These are phyloP conservation scores for Niveomyces coronatus DNA, from an alignment of 2,329 filamentous ascomycete genomes.

Conservation along the genomic window DNA sequence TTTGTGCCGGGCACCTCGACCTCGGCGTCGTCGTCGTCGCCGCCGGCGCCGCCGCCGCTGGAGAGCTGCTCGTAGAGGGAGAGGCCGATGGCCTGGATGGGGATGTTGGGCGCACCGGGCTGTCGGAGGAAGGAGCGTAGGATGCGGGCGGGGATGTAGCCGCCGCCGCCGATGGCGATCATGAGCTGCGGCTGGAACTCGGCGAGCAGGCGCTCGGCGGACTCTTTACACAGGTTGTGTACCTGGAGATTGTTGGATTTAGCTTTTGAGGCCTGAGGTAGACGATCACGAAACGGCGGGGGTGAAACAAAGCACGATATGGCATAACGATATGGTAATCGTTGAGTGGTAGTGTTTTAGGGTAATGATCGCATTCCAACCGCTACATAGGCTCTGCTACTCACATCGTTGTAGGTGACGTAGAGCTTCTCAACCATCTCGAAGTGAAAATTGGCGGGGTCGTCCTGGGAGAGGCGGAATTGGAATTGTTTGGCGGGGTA, in stretches of 20 bases:
- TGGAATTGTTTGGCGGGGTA: slow-evolving; percentile 13
- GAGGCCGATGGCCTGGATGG: slow-evolving; percentile 96
- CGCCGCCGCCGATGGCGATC: slow-evolving; percentile 95
- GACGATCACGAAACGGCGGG: too few relatives aligned
- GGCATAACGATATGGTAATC: too few relatives aligned
- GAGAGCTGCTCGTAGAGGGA: slow-evolving; percentile 91
- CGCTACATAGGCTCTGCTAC: slow-evolving; percentile 17
- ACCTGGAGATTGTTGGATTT: slow-evolving; percentile 45
- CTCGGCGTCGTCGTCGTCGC: slow-evolving; percentile 38
- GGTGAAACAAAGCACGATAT: too few relatives aligned
- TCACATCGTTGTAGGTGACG: slow-evolving; percentile 85
- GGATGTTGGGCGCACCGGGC: slow-evolving; percentile 81
- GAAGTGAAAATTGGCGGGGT: too few relatives aligned
- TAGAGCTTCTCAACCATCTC: slow-evolving; percentile 79
- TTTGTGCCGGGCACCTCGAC: slow-evolving; percentile 76
- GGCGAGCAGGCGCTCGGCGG: slow-evolving; percentile 70
- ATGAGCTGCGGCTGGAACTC: slow-evolving; percentile 90
- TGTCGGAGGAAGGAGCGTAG: slow-evolving; percentile 94
- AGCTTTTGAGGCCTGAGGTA: background rate
- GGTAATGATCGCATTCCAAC: too few relatives aligned
- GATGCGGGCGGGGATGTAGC: slow-evolving; percentile 94
- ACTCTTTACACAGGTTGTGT: slow-evolving; percentile 90
- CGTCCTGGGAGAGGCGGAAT: too few relatives aligned
- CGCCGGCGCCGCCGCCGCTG: too few relatives aligned
- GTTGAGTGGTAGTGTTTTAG: too few relatives aligned